Base-by-base conservation (phyloP, 2,329 filamentous ascomycete genomes). In the Aspergillus unguis region DNA sequence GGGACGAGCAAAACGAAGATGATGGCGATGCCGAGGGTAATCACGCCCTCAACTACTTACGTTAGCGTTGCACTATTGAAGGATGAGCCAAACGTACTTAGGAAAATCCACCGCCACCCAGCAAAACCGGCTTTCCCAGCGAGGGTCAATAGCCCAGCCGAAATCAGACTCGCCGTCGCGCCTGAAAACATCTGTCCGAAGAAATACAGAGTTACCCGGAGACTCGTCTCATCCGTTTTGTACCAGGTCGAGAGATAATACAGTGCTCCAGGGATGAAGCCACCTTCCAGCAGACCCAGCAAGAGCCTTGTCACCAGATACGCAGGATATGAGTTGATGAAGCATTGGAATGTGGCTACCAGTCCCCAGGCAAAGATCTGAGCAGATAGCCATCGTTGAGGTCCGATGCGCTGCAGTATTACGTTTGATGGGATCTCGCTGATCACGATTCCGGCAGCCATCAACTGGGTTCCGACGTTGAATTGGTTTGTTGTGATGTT, bases 21-120 rank as follows among this genome's bases (percentile, higher is more conserved):
- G 6, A 74, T 63, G 1, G 63, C 71, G 26, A 71, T 66, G 9
- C 73, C 50, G 8, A 81, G 62, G n/a, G 79, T 82, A 56, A 83
- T 81, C 10, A 69, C 62, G 0, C 80, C 80, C 71, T 81, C 80
- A 28, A 82, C 67, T 68, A 10, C 9, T 23, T 11, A 4, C 11
- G 26, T 38, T 41, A 41, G 36, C 1, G 3, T 9, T 17, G 1
- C 17, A 17, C 17, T 37, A 17, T 6, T 4, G 8, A 17, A 3
- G 29, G 32, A 29, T 6, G 25, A 29, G 26, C 5, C 10, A 23
- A 11, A 4, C 57, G 42, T 57, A 68, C 66, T 65, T 8, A 69
- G 63, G 57, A 82, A 83, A 1, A 83, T 69, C 80, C 80, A 83
- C 58, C 79, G 77, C 80, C 80, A 83, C n/a, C 80, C 80, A 0